Base-by-base conservation (phyloP, 805 yeast genomes). In the Candida namnaoensis region DNA sequence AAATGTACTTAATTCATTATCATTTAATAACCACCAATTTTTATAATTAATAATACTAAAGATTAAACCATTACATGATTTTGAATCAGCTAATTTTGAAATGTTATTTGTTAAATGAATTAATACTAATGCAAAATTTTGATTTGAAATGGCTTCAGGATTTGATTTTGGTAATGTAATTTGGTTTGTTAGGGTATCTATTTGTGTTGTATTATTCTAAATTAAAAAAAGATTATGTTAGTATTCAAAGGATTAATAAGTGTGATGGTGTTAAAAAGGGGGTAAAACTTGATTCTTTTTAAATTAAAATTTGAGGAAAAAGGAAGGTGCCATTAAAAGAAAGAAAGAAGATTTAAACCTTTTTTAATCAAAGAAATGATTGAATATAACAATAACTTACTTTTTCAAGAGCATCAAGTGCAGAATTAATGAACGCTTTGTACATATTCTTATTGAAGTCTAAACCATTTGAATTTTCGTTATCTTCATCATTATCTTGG, bases 381-480 rank as follows among this genome's bases (percentile, higher is more conserved):
- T 8, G 28, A 26, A 26, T 26, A 30, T 30, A 37, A 44, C 33
- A 33, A 38, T 34, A 44, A 65, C 73, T 58, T 61, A 70, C 71
- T 65, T 71, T 74, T 43, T 82, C 88, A 52, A 84, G 65, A 41
- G 82, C 74, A 38, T 79, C 84, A 47, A 87, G 62, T 28, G 91
- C 93, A 41, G 85, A 71, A 48, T 72, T 71, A 32, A 84, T 77
- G 53, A 73, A 73, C 35, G 72, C 56, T 33, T 53, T 47, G 49
- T 63, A 67, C 59, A 66, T 56, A 37, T 61, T 61, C 33, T 56
- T 44, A 8, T 66, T 61, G 42, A 66, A 62, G 36, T 47, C 44
- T n/a, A 43, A 33, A 28, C 25, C 35, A 24, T 27, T 36, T 9
- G 28, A 38, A 23, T 14, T 43, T 27, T 46, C 48, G 26, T 41